Evolutionary conservation across 805 yeast genomes (phyloP).

Genomic region (Yarrowia osloensis): DNA sequence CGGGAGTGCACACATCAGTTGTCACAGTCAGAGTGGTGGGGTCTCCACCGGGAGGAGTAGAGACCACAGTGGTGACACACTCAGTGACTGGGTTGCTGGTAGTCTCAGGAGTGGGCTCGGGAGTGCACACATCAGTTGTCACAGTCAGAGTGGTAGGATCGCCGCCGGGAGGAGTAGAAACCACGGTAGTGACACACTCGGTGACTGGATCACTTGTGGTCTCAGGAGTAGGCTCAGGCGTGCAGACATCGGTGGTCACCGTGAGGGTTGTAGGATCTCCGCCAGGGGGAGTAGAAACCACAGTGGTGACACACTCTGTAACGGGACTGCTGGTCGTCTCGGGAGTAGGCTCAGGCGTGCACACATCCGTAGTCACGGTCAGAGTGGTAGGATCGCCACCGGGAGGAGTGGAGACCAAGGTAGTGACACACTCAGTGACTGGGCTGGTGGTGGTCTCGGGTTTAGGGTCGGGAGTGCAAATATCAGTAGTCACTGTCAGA

Average conservation of each 20-base stretch:
- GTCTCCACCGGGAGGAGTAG: neutral
- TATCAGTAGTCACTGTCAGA: neutral
- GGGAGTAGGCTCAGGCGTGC: neutral
- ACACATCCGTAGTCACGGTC: neutral
- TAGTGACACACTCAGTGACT: neutral
- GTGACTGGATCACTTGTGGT: neutral
- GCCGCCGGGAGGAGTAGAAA: neutral
- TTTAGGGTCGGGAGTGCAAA: neutral
- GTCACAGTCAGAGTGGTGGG: slow-evolving; percentile 2
- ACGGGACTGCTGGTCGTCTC: neutral
- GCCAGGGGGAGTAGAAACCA: neutral
- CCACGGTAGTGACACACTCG: neutral
- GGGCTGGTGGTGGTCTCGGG: neutral
- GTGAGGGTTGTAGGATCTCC: neutral
- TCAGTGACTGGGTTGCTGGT: neutral
- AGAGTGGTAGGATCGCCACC: neutral
- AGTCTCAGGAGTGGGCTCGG: neutral
- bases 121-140: neutral
- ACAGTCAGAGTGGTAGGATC: slow-evolving; percentile 1
- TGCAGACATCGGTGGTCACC: neutral
- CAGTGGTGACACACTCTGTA: neutral
- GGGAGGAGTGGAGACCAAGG: neutral
- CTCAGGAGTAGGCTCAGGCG: neutral
- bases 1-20: neutral
- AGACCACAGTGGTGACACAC: neutral